Conservation (phyloP, 306 rosid genomes). For the Glycine tomentella region DNA sequence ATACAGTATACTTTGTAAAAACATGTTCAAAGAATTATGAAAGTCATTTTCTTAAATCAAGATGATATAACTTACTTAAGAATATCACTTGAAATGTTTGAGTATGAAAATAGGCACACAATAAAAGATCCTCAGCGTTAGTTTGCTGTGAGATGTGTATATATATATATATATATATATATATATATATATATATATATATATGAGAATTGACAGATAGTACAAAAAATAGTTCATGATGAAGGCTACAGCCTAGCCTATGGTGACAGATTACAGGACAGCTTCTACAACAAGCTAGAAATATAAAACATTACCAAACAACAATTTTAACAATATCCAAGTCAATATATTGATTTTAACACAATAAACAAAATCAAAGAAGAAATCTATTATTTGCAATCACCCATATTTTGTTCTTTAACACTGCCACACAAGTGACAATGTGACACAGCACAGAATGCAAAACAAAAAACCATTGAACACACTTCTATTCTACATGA, state of each 20-base stretch:
- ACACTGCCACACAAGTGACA: neutral
- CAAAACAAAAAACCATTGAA: neutral
- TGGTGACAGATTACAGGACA: too few species aligned
- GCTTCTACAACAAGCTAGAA: too few species aligned
- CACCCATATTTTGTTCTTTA: neutral
- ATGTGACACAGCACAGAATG: neutral
- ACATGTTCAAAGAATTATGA: slow-evolving; percentile 8
- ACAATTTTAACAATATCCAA: neutral
- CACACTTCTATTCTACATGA: neutral
- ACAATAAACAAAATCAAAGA: slow-evolving; percentile 10
- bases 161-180: too few species aligned
- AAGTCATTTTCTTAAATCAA: slow-evolving; percentile 17
- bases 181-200: too few species aligned
- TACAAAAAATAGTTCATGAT: too few species aligned
- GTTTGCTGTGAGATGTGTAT: too few species aligned
- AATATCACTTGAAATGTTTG: neutral
- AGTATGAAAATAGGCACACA: too few species aligned
- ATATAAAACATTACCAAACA: too few species aligned
- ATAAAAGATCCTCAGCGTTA: too few species aligned
- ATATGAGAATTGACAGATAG: too few species aligned
- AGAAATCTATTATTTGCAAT: neutral
- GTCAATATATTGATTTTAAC: neutral
- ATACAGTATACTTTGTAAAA: slow-evolving; percentile 6
- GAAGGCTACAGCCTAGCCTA: too few species aligned
- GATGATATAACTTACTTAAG: neutral